Conservation (phyloP, 306 rosid species). For the Gynostemma pentaphyllum region DNA sequence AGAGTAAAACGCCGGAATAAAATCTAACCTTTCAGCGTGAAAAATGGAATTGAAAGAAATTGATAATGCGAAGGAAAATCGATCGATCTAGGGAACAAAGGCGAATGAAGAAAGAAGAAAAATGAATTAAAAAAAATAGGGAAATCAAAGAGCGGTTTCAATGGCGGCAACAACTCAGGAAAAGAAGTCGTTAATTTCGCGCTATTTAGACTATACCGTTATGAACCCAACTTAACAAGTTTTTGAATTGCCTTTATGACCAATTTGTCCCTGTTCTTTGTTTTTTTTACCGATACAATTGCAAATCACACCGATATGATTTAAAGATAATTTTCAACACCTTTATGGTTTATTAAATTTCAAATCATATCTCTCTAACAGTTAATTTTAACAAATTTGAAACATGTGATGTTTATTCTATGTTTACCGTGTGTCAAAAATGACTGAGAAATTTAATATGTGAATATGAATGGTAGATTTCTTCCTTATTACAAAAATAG, state of each 20-base stretch:
- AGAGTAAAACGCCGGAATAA: background rate
- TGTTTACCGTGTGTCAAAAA: too few species aligned
- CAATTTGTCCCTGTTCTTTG: background rate
- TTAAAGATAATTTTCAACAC: too few species aligned
- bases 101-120: background rate
- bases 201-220: slow-evolving; percentile 3
- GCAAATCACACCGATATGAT: background rate
- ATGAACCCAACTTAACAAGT: background rate
- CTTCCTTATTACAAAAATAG: too few species aligned
- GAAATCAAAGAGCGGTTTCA: background rate
- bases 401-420: too few species aligned
- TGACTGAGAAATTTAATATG: too few species aligned
- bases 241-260: background rate
- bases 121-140: background rate
- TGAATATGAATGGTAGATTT: too few species aligned
- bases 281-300: too few species aligned
- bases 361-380: too few species aligned
- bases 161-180: slow-evolving; percentile 2
- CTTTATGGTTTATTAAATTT: too few species aligned
- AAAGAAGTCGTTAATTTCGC: background rate
- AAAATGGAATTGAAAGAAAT: background rate
- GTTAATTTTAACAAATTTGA: too few species aligned
- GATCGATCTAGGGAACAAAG: background rate
- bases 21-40: slow-evolving; percentile 6
- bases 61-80: slow-evolving; percentile 7